Evolutionary conservation across 495 filamentous ascomycete species (phyloP).

Genomic region (Penicillium goetzii): DNA sequence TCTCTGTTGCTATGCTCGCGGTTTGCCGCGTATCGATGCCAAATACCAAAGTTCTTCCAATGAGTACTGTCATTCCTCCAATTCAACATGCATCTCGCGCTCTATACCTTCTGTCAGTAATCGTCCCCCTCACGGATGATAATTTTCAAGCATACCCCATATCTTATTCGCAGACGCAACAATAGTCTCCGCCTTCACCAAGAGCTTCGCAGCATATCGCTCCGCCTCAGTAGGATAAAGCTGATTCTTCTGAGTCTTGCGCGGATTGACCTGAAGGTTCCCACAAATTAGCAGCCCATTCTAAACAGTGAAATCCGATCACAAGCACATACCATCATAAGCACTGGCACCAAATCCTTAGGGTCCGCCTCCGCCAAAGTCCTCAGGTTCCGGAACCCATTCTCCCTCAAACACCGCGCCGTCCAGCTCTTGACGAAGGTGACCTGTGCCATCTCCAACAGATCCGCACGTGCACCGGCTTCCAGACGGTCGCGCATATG

Average conservation of each 20-base stretch:
- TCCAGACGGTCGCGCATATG: conserved; percentile 77
- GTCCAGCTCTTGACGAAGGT: conserved; percentile 80
- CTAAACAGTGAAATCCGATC: neutral
- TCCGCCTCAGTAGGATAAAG: conserved; percentile 62
- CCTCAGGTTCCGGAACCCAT: conserved; percentile 70
- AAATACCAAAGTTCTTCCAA: neutral
- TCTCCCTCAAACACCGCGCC: conserved; percentile 76
- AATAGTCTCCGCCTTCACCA: conserved; percentile 70
- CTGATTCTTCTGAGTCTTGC: conserved; percentile 61
- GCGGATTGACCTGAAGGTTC: conserved; percentile 40
- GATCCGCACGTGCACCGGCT: conserved; percentile 73
- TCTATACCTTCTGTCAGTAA: conserved; percentile 31
- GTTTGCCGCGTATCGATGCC: neutral
- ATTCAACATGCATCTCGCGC: conserved; percentile 47
- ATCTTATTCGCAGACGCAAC: conserved; percentile 70
- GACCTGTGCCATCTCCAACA: conserved; percentile 73
- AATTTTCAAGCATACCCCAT: conserved; percentile 58
- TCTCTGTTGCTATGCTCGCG: neutral
- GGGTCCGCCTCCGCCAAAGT: conserved; percentile 69
- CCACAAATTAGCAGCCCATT: neutral
- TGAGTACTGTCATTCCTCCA: conserved; percentile 38
- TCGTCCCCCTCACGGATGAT: neutral
- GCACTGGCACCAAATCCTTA: conserved; percentile 67
- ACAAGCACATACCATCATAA: conserved; percentile 60
- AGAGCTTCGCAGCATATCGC: conserved; percentile 65